These are phyloP conservation scores for Secale cereale DNA, from an alignment of 176 grass and related monocot species.

Conservation along the genomic window DNA sequence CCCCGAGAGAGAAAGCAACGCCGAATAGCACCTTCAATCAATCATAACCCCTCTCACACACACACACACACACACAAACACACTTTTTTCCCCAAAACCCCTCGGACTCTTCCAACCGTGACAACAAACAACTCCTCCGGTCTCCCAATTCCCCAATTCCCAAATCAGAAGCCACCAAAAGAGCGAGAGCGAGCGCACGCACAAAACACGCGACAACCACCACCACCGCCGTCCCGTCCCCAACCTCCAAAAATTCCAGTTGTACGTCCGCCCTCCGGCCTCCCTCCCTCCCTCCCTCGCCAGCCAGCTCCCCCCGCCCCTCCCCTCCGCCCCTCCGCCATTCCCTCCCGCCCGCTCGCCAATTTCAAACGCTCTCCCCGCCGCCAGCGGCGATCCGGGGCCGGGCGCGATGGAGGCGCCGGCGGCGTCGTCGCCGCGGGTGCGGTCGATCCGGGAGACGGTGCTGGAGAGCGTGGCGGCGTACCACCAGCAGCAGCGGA, in stretches of 20 bases:
- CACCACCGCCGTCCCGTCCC: background rate
- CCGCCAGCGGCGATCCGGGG: background rate
- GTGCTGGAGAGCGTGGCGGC: slow-evolving; percentile 77
- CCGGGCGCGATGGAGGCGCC: slow-evolving; percentile 50
- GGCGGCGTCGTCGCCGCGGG: slow-evolving; percentile 50
- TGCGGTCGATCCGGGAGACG: slow-evolving; percentile 73
- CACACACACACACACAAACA: no score
- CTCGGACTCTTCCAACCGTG: background rate
- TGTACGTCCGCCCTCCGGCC: slow-evolving; percentile 6
- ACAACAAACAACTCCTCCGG: background rate
- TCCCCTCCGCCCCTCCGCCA: background rate
- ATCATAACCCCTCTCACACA: no score
- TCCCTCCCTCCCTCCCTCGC: slow-evolving; percentile 5
- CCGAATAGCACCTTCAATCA: no score
- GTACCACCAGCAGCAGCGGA: slow-evolving; percentile 74
- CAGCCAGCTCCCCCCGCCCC: slow-evolving; percentile 30
- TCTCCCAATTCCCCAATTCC: background rate
- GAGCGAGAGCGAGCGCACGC: background rate
- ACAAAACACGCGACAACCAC: slow-evolving; percentile 32
- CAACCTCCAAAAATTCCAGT: slow-evolving; percentile 39
- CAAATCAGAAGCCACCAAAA: background rate
- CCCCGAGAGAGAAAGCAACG: no score
- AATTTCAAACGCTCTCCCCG: background rate
- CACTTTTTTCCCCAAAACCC: background rate
- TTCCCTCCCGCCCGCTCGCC: slow-evolving; percentile 15